phyloP scores from a whole-genome alignment of 129 eudicot species.

The Kitagawia praeruptora region DNA sequence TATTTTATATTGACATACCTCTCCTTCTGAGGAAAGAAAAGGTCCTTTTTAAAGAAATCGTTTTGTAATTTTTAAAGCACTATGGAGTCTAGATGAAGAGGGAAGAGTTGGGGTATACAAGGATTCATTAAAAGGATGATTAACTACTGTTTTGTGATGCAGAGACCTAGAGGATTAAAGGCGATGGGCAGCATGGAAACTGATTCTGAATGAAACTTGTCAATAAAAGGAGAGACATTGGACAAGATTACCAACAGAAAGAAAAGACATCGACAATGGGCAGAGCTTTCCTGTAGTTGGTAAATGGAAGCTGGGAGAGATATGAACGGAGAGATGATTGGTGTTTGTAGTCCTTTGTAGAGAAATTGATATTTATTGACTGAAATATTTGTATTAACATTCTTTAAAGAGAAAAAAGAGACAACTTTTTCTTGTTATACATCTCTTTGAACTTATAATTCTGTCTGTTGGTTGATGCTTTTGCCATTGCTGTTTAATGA shows the following conservation, averaged over 20 bases:
- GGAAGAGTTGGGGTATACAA: background rate
- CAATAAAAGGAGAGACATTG: background rate
- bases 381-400: background rate
- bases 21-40: background rate
- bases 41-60: no score
- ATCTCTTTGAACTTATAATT: background rate
- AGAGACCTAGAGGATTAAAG: constrained; percentile 81
- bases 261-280: background rate
- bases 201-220: constrained; percentile 51
- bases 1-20: background rate
- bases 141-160: constrained; percentile 8
- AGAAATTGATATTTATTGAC: background rate
- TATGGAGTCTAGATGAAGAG: background rate
- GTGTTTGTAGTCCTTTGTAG: background rate
- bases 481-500: background rate
- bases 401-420: background rate
- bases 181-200: constrained; percentile 77
- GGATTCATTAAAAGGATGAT: background rate
- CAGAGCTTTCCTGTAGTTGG: background rate
- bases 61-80: background rate
- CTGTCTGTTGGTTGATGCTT: background rate
- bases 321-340: background rate
- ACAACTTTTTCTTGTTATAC: background rate
- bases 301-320: constrained; percentile 4
- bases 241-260: no score